phyloP scores from a whole-genome alignment of 2,329 filamentous ascomycete species.

The Phyllosticta ampelicida region DNA sequence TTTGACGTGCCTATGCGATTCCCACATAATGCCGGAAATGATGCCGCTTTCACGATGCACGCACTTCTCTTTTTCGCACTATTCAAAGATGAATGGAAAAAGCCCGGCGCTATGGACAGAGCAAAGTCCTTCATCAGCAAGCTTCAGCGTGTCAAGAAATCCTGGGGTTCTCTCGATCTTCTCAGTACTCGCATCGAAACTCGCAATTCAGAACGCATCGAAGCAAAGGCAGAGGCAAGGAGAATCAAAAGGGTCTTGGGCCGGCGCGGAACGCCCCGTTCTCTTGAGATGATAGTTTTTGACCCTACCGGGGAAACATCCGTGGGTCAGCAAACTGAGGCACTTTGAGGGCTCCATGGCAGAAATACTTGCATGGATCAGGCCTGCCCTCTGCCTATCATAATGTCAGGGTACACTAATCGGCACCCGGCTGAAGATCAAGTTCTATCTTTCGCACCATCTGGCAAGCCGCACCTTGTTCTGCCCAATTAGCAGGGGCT shows the following conservation, averaged over 20 bases:
- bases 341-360: background rate
- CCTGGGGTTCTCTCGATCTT: background rate
- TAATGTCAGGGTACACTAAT: background rate
- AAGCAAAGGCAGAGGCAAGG: background rate
- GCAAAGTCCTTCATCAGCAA: background rate
- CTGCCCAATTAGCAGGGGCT: background rate
- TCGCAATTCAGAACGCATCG: background rate
- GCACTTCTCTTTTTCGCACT: constrained; percentile 46
- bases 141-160: background rate
- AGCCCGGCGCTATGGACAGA: background rate
- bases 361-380: background rate
- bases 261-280: background rate
- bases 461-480: background rate
- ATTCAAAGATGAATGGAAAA: background rate
- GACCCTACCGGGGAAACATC: background rate
- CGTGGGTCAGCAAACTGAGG: background rate
- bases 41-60: constrained; percentile 68
- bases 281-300: background rate
- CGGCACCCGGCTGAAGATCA: background rate
- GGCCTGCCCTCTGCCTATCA: background rate
- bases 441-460: background rate
- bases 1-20: constrained; percentile 52
- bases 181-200: no score
- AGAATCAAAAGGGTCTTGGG: background rate
- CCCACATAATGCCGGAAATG: constrained; percentile 82